Evolutionary conservation across 495 filamentous ascomycete genomes (phyloP).

Genomic region (Friedmanniomyces simplex): DNA sequence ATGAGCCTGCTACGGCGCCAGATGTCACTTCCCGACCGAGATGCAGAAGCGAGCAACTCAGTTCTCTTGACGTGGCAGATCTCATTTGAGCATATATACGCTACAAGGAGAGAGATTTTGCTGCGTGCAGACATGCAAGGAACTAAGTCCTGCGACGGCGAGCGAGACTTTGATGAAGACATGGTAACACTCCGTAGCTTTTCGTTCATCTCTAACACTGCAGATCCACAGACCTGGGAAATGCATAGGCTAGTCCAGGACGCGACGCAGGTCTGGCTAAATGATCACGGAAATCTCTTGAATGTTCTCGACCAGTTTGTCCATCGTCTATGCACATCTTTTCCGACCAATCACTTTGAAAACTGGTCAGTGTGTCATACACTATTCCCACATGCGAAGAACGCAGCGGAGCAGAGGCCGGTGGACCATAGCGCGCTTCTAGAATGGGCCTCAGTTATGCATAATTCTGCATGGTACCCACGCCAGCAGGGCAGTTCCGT

Average conservation of each 20-base stretch:
- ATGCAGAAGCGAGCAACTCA: constrained; percentile 8
- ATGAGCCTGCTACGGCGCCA: background rate
- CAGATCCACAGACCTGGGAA: constrained; percentile 2
- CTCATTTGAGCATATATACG: constrained; percentile 17
- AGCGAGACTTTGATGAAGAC: constrained; percentile 36
- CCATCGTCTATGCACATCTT: no score
- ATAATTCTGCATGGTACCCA: background rate
- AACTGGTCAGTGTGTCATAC: background rate
- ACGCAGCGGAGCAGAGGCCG: background rate
- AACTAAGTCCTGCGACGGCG: background rate
- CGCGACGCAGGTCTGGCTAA: constrained; percentile 30
- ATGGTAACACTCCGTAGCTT: constrained; percentile 34
- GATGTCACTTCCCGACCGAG: background rate
- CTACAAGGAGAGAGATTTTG: constrained; percentile 13
- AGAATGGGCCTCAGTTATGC: background rate
- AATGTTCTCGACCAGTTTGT: background rate
- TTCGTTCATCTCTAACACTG: constrained; percentile 32
- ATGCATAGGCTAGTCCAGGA: constrained; percentile 19
- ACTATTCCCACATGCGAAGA: background rate
- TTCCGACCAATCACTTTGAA: background rate
- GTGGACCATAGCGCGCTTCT: background rate
- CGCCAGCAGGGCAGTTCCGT: no score
- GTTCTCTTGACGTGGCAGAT: constrained; percentile 19
- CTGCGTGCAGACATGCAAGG: background rate
- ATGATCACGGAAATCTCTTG: background rate